Conservation (phyloP, 352 stramenopile species). For the Phytophthora palmivora region DNA sequence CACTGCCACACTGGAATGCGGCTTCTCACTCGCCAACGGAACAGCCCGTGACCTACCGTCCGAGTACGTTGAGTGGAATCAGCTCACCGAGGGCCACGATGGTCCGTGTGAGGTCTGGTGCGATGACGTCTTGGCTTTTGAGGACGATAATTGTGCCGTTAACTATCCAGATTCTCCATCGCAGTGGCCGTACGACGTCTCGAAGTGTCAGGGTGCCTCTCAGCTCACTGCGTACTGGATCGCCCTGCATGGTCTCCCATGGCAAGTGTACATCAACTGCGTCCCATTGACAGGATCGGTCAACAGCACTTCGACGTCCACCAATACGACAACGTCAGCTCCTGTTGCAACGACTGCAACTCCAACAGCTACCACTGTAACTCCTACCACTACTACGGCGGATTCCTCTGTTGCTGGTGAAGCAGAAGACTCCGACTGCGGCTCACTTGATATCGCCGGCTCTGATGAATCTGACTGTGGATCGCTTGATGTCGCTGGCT, state of each 20-base stretch:
- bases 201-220: conserved; percentile 25
- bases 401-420: conserved; percentile 19
- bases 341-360: conserved; percentile 19
- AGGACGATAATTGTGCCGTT: conserved; percentile 51
- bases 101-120: conserved; percentile 65
- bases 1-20: conserved; percentile 40
- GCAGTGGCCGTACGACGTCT: conserved; percentile 29
- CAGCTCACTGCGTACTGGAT: conserved; percentile 46
- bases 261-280: conserved; percentile 47
- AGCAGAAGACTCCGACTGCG: conserved; percentile 28
- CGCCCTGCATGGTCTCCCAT: conserved; percentile 45
- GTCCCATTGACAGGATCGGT: conserved; percentile 25
- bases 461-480: conserved; percentile 31
- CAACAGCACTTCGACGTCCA: conserved; percentile 17
- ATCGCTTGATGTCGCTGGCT: conserved; percentile 28
- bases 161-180: conserved; percentile 31
- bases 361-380: conserved; percentile 2
- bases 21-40: conserved; percentile 41
- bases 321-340: conserved; percentile 5
- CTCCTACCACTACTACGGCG: conserved; percentile 7
- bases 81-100: conserved; percentile 36
- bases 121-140: conserved; percentile 42
- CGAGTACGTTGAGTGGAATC: conserved; percentile 34
- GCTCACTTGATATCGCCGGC: conserved; percentile 25
- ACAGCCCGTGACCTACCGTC: conserved; percentile 43